These are phyloP conservation scores for Boletellus ananiceps DNA, from an alignment of 768 basidiomycete genomes.

Conservation along the genomic window DNA sequence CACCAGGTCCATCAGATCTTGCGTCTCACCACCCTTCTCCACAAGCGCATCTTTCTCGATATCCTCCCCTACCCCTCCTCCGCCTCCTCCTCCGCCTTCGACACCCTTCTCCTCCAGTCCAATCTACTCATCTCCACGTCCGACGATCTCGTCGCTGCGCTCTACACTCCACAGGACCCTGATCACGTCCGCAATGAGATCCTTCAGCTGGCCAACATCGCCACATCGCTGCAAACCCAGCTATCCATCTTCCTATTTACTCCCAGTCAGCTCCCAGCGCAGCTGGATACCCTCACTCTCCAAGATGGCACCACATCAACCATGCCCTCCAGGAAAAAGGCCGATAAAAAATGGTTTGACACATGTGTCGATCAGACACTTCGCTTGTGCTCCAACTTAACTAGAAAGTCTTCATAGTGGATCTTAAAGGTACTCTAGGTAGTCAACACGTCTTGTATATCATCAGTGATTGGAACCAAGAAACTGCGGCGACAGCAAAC, in stretches of 20 bases:
- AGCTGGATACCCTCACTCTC: slow-evolving; percentile 24
- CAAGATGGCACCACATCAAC: neutral
- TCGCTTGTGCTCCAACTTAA: slow-evolving; percentile 35
- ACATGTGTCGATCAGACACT: slow-evolving; percentile 61
- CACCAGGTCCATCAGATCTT: slow-evolving; percentile 55
- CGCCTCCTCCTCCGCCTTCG: slow-evolving; percentile 37
- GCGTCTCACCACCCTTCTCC: slow-evolving; percentile 55
- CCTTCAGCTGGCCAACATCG: slow-evolving; percentile 33
- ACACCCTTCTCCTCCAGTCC: slow-evolving; percentile 48
- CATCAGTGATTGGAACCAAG: slow-evolving; percentile 14
- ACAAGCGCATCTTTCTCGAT: slow-evolving; percentile 55
- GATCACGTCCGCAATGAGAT: slow-evolving; percentile 39
- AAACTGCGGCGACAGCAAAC: neutral
- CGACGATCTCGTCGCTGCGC: slow-evolving; percentile 64
- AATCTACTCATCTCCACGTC: slow-evolving; percentile 47
- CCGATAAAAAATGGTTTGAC: slow-evolving; percentile 56
- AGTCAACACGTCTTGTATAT: slow-evolving; percentile 10
- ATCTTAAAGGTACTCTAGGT: neutral
- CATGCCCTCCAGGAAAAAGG: slow-evolving; percentile 26
- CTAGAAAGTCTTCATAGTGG: slow-evolving; percentile 1
- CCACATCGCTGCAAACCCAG: slow-evolving; percentile 34
- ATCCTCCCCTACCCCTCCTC: slow-evolving; percentile 36
- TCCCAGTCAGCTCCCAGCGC: slow-evolving; percentile 20
- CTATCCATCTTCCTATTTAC: slow-evolving; percentile 23
- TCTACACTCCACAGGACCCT: slow-evolving; percentile 60